phyloP scores from a whole-genome alignment of 352 stramenopile genomes.

The Lagenidium giganteum region DNA sequence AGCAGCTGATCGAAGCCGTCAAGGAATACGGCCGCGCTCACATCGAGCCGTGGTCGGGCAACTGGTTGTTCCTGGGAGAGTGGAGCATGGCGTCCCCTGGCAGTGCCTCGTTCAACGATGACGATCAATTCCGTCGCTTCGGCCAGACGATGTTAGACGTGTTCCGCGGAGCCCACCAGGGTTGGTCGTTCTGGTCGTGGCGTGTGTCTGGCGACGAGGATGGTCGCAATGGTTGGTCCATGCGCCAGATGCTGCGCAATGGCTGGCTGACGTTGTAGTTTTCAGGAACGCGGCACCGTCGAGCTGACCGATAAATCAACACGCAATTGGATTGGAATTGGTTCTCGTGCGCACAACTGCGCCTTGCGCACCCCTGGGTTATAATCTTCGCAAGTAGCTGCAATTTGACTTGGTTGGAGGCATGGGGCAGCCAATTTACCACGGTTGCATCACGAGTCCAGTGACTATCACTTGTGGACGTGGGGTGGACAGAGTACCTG shows the following conservation, averaged over 20 bases:
- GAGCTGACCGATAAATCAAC: no score
- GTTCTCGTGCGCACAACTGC: no score
- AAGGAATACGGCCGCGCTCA: neutral
- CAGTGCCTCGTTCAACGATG: conserved; percentile 5
- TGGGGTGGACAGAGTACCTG: no score
- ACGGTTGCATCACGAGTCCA: no score
- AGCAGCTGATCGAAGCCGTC: conserved; percentile 5
- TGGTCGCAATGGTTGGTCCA: conserved; percentile 7
- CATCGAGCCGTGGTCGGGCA: conserved; percentile 11
- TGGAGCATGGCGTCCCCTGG: conserved; percentile 12
- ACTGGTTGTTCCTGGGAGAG: conserved; percentile 15
- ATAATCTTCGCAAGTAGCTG: no score
- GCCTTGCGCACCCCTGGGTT: no score
- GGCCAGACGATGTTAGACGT: conserved; percentile 14
- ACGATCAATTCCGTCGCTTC: conserved; percentile 5
- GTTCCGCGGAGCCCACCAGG: conserved; percentile 12
- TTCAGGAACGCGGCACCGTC: no score
- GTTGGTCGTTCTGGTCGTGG: conserved; percentile 27
- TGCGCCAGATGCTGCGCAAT: conserved; percentile 13
- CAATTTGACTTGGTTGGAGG: no score
- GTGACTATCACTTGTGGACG: no score
- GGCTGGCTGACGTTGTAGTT: neutral
- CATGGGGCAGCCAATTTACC: no score
- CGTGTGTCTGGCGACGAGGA: conserved; percentile 15
- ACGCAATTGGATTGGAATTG: no score